Base-by-base conservation (phyloP, 371 early-diverging fungal genomes). In the Circinella umbellata region DNA sequence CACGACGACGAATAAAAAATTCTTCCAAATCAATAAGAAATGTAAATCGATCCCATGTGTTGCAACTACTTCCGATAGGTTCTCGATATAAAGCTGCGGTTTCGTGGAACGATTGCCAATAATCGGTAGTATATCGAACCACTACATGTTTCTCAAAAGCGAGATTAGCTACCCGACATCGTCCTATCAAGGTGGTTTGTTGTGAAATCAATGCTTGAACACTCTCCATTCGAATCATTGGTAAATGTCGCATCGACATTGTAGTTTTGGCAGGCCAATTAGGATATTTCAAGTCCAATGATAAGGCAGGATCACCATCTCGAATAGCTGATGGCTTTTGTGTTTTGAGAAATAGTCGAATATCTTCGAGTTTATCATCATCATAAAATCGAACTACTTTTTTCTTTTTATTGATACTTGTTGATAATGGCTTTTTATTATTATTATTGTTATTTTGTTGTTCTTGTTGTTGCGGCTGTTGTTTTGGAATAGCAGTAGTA, bases 111-210 rank as follows among this genome's bases (percentile, higher is more conserved):
- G 92, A 78, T 42, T 74, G 69, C 95, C 95, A 95, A 66, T 81
- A 81, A 75, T 95, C 91, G 4, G 76, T 74, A 3, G 93, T 89
- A 64, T 88, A 88, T 6, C 92, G 86, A 38, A 94, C 82, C 10
- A 74, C 51, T 18, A 95, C 91, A n/a, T 75, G 71, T 71, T 95
- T 95, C 55, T 91, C 84, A 74, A 89, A 95, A 0, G 90, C 93
- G 13, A 95, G 64, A 73, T 95, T 95, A 71, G 90, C 88, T 0
- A 94, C 94, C 69, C 86, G 83, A 66, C 91, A 78, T 36, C 81
- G 80, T 39, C 92, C 91, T 42, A 78, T 42, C 63, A 90, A 73
- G 6, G 72, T 63, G 64, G 80, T 76, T 57, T 80, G 77, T 3
- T 76, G 73, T 9, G 42, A 9, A 47, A 38, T 18, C 51, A 79